Evolutionary conservation across 768 basidiomycete species (phyloP), one percentile per base, ranked within the genome.

Genomic region (Termitomyces sp.): DNA sequence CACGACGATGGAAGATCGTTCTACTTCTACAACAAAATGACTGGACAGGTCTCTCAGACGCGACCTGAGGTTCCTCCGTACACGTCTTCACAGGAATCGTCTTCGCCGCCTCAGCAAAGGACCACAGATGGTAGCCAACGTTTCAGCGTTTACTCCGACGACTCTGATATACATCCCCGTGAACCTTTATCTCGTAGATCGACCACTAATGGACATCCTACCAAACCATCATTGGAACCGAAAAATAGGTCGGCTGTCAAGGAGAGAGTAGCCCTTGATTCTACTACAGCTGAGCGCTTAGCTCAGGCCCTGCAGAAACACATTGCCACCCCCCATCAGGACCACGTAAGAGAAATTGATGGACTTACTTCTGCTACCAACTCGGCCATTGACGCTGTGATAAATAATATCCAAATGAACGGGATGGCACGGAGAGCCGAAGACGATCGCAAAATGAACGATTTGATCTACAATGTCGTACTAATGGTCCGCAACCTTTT

Each of bases 1-100:
- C 88, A 88, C 24, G 91, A 93, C 65, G 92, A 94, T 63, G 91
- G 91, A 36, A 75, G 83, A 72, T 83, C 88, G 3, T 91, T 89
- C 68, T 92, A 83, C 66, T 94, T 90, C 70, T 69, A 80, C 69
- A 94, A 95, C 76, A 85, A 79, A 61, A 65, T 79, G 24, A 86
- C 86, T 58, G 87, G 88, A 14, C 73, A 81, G 53, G 75, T 86
- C 16, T 83, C 82, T 56, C 90, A 87, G 90, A 83, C 82, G 6
- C 73, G 80, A 35, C 90, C 90, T 42, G 84, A 85, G 57, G 53
- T 43, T 33, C 53, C 59, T 44, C 54, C 56, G 54, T 51, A 53
- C 50, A 46, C 62, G 18, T 49, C 56, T 32, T 62, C 62, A 1
- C 61, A 62, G 22, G 51, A 56, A 28, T 59, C 61, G 35, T 56